Evolutionary conservation across 2,329 filamentous ascomycete species (phyloP).

Genomic region (Hirsutella rhossiliensis): DNA sequence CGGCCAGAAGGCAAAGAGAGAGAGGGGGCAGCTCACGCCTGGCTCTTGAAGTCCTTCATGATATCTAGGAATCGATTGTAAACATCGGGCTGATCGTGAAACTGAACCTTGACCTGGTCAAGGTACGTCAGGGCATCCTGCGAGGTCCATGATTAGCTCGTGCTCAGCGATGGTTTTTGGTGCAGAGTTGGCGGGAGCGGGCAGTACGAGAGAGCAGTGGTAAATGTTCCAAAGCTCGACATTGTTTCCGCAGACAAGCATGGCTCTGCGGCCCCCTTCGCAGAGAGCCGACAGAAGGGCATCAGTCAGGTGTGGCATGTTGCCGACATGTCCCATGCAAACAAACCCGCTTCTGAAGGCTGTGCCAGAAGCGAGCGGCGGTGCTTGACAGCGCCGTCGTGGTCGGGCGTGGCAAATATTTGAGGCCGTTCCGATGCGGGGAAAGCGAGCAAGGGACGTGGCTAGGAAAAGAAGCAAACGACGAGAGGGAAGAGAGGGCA

Average conservation of each 20-base stretch:
- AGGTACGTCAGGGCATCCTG: slow-evolving; percentile 80
- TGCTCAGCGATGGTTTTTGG: neutral
- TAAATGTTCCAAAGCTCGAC: slow-evolving; percentile 10
- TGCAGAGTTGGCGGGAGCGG: slow-evolving; percentile 2
- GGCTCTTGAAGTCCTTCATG: slow-evolving; percentile 99
- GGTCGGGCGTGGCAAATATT: no score
- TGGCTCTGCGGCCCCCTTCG: neutral
- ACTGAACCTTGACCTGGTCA: slow-evolving; percentile 97
- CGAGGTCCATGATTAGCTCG: slow-evolving; percentile 1
- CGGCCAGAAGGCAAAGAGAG: neutral
- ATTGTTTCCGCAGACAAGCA: slow-evolving; percentile 3
- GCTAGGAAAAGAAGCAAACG: no score
- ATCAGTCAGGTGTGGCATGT: neutral
- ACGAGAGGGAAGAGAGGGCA: no score
- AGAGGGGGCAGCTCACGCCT: slow-evolving; percentile 51
- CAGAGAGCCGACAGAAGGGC: neutral
- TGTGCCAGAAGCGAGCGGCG: no score
- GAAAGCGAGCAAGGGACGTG: no score
- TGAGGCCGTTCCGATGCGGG: no score
- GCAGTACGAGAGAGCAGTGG: slow-evolving; percentile 12
- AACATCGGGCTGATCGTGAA: slow-evolving; percentile 91
- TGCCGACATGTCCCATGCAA: no score
- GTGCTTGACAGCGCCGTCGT: no score
- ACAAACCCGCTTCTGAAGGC: no score
- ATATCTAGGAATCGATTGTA: slow-evolving; percentile 97